phyloP scores from a whole-genome alignment of 768 basidiomycete genomes.

The Podaxis sp. region DNA sequence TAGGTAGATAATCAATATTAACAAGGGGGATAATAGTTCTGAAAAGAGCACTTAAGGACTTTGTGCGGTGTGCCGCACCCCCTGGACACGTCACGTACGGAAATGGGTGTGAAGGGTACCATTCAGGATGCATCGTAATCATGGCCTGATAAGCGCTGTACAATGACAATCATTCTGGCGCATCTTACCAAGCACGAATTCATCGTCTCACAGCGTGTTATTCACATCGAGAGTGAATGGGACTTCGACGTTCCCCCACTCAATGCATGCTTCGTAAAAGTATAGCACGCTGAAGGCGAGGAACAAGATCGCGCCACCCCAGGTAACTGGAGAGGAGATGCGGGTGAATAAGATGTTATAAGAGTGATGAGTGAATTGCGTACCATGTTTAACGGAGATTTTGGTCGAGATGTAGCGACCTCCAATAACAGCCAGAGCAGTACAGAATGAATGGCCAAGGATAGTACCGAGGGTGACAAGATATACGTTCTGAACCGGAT shows the following conservation, averaged over 20 bases:
- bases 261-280: conserved; percentile 59
- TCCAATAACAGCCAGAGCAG: conserved; percentile 87
- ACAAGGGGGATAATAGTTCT: too few relatives aligned
- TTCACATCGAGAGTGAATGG: conserved; percentile 10
- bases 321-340: conserved; percentile 57
- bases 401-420: conserved; percentile 91
- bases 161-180: too few relatives aligned
- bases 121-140: too few relatives aligned
- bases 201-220: neutral
- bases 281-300: conserved; percentile 81
- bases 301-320: conserved; percentile 81
- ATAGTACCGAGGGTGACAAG: conserved; percentile 90
- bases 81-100: too few relatives aligned
- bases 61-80: too few relatives aligned
- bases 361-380: conserved; percentile 28
- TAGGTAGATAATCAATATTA: too few relatives aligned
- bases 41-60: too few relatives aligned
- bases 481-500: conserved; percentile 73
- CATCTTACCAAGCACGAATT: too few relatives aligned
- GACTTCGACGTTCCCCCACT: conserved; percentile 28
- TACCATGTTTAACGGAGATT: conserved; percentile 93
- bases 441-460: conserved; percentile 85
- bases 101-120: too few relatives aligned
- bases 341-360: neutral
- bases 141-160: too few relatives aligned